Base-by-base conservation (phyloP, 2,329 filamentous ascomycete species). In the Elsinoe batatas region DNA sequence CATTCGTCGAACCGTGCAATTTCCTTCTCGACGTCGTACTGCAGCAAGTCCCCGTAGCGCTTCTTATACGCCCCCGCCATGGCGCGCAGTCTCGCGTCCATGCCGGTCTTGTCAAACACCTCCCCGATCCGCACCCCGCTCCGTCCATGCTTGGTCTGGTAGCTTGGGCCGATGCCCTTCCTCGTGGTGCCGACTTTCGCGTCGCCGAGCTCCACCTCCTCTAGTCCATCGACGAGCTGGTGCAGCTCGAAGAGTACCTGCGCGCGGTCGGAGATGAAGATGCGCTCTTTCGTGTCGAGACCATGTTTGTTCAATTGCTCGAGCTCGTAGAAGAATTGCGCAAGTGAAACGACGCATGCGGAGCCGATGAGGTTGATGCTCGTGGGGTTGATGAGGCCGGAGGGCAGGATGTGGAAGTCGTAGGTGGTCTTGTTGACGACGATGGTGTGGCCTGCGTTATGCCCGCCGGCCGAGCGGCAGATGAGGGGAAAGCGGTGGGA, bases 21-120 rank as follows among this genome's bases (percentile, higher is more conserved):
- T 71, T 90, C 86, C 33, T 82, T 81, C 61, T 90, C 84, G 5
- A 84, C 76, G 59, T 89, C 82, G 64, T 84, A 84, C 66, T 81
- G 67, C 55, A 85, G 70, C 22, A 87, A 69, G 61, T 85, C 79
- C 6, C 85, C 85, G 63, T 82, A 89, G 53, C 84, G 75, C 72
- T 84, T 83, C 72, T 81, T 77, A 71, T 79, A 86, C n/a, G 79
- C 81, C 5, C 69, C 62, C 7, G 79, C 83, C 47, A 90, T 71
- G 20, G 74, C 71, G 38, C 83, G 76, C 42, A 90, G 71, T 68
- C 85, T 86, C 38, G 69, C 65, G 70, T 88, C 85, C 62, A 90
- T 88, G 6, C 76, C 66, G 38, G 78, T 73, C 66, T 81, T 76
- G 65, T 86, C 74, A 66, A 88, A 88, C 59, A 89, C 74, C 56